Base-by-base conservation (phyloP, 78 protist species). In the Dictyostelium firmibasis region DNA sequence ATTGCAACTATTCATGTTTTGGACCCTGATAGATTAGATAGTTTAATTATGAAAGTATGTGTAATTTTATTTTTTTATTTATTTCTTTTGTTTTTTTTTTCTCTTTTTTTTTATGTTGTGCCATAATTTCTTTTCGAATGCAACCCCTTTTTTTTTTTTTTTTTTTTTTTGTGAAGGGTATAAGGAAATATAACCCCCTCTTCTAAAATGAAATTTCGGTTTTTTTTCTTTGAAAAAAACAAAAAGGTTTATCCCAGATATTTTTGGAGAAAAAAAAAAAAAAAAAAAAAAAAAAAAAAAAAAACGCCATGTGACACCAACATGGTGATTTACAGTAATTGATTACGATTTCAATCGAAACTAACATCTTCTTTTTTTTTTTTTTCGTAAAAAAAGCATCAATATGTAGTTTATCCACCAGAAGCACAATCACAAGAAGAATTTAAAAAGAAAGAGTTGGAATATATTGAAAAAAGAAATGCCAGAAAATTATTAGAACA, bases 361-460 rank as follows among this genome's bases (percentile, higher is more conserved):
- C 57, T 47, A 47, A 47, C 57, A 47, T 47, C 57, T 1, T 11
- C 8, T 47, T 47, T 47, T 47, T 47, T 47, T 47, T 47, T 47
- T 47, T 47, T 9, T 47, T 7, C n/a, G n/a, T 47, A 7, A 47
- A 7, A 47, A 47, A 47, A 78, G 84, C 67, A 78, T 78, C 43
- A 44, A 78, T 78, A 47, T 78, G 67, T 78, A 18, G 84, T 78
- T 44, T 78, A 78, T 8, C 84, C 84, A 47, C 84, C 84, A 1
- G 84, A 78, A 78, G 84, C 84, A 20, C 84, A 78, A 78, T 27
- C 84, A 27, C 67, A 20, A n/a, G 84, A 78, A 47, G 84, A 78
- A 13, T 78, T 78, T 47, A 27, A 38, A 78, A 44, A 27, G 6
- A 9, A 20, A 44, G 84, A 78, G 47, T 4, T 18, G 27, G 67